These are phyloP conservation scores for Beauveria sp. DNA, from an alignment of 2,329 filamentous ascomycete genomes.

Conservation along the genomic window DNA sequence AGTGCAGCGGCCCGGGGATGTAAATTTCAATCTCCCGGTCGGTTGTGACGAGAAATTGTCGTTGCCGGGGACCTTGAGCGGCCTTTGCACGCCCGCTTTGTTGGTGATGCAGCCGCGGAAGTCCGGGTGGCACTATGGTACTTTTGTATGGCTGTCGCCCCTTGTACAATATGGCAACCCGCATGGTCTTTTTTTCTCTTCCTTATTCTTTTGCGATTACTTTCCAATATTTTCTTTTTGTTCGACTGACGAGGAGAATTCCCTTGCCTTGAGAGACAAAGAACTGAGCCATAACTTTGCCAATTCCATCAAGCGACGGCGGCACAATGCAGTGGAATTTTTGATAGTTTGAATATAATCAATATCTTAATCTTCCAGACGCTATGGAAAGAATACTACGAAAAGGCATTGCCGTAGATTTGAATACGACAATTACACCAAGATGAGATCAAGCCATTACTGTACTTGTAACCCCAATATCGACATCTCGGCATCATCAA, in stretches of 20 bases:
- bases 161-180: slow-evolving; percentile 47
- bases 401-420: too few relatives aligned
- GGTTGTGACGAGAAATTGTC: slow-evolving; percentile 39
- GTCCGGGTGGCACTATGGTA: slow-evolving; percentile 38
- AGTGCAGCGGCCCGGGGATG: slow-evolving; percentile 49
- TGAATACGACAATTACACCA: too few relatives aligned
- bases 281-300: slow-evolving; percentile 38
- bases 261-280: slow-evolving; percentile 39
- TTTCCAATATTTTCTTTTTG: slow-evolving; percentile 19
- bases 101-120: slow-evolving; percentile 46
- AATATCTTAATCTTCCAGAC: too few relatives aligned
- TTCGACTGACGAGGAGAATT: slow-evolving; percentile 45
- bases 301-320: slow-evolving; percentile 44
- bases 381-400: background rate
- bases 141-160: slow-evolving; percentile 26
- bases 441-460: too few relatives aligned
- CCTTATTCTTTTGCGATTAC: too few relatives aligned
- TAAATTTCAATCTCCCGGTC: slow-evolving; percentile 53
- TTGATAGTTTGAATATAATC: too few relatives aligned
- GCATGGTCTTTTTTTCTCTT: slow-evolving; percentile 23
- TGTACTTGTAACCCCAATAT: too few relatives aligned
- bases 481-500: too few relatives aligned
- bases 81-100: slow-evolving; percentile 51
- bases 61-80: slow-evolving; percentile 35
- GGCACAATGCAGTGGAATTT: slow-evolving; percentile 31